Conservation (phyloP, 2,329 filamentous ascomycete genomes). For the Fusarium albidum region DNA sequence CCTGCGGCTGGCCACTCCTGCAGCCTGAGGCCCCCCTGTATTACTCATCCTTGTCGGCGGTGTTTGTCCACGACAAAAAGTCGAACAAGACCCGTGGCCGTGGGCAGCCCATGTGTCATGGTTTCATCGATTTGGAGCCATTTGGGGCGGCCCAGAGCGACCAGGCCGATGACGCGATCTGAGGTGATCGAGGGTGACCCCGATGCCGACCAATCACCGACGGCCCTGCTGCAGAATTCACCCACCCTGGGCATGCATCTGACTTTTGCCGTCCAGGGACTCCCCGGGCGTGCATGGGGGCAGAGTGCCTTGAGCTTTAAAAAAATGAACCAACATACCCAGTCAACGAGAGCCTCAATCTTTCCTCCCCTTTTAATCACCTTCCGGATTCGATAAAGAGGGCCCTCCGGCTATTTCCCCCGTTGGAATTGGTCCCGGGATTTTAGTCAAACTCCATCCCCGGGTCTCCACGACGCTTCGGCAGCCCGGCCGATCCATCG, state of each 20-base stretch:
- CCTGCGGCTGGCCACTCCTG: conserved; percentile 2
- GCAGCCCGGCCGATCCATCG: too few relatives aligned
- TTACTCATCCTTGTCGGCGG: not conserved
- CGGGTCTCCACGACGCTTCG: not conserved
- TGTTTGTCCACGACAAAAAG: not conserved
- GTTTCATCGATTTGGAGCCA: conserved; percentile 12
- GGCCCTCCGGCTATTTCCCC: conserved; percentile 7
- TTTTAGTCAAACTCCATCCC: not conserved
- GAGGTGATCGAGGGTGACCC: conserved; percentile 36
- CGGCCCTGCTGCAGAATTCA: not conserved
- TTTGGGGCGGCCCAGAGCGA: conserved; percentile 21
- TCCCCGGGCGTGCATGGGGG: conserved; percentile 24
- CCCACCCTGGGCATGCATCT: conserved; percentile 28
- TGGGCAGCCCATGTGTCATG: conserved; percentile 36
- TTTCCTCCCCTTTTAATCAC: conserved; percentile 19
- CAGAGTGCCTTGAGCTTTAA: conserved; percentile 3
- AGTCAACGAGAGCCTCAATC: conserved; percentile 11
- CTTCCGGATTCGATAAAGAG: conserved; percentile 14
- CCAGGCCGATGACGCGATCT: conserved; percentile 43
- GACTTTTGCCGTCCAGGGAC: conserved; percentile 8
- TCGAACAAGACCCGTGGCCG: not conserved
- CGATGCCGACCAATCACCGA: conserved; percentile 19
- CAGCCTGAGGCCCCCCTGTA: not conserved
- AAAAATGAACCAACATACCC: not conserved
- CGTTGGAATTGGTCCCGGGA: too few relatives aligned